These are phyloP conservation scores for Rhizopus microsporus DNA, from an alignment of 371 early-diverging fungal species.

Conservation along the genomic window DNA sequence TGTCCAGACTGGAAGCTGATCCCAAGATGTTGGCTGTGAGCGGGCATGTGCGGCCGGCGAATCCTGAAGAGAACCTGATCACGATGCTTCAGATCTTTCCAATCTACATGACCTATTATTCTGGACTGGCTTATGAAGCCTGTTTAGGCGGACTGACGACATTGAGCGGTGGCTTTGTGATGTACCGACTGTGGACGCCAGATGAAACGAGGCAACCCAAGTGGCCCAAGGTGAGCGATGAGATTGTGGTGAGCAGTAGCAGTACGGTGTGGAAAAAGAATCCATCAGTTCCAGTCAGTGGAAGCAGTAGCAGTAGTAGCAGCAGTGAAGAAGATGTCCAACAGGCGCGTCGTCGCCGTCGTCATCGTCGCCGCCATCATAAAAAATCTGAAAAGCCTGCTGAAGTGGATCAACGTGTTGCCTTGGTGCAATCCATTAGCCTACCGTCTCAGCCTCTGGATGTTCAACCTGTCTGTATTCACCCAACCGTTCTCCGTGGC, in stretches of 20 bases:
- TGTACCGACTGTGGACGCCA: constrained; percentile 48
- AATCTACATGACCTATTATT: constrained; percentile 36
- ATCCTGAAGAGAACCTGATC: constrained; percentile 46
- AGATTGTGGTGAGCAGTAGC: constrained; percentile 16
- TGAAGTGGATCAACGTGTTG: background rate
- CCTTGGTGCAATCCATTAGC: no score
- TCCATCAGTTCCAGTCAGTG: constrained; percentile 2
- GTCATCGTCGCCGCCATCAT: constrained; percentile 3
- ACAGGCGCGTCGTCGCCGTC: background rate
- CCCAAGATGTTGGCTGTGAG: constrained; percentile 42
- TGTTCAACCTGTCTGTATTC: constrained; percentile 39
- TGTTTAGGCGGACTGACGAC: constrained; percentile 44
- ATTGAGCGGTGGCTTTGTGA: constrained; percentile 46
- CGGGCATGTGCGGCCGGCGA: constrained; percentile 50
- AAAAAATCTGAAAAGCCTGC: constrained; percentile 3
- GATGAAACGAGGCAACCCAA: background rate
- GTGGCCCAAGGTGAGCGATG: constrained; percentile 41
- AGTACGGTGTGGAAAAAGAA: background rate
- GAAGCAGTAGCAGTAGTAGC: constrained; percentile 4
- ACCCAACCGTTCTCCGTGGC: constrained; percentile 48
- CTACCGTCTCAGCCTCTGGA: background rate
- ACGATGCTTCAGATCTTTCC: constrained; percentile 56
- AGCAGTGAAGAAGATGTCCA: constrained; percentile 13
- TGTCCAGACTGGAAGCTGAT: constrained; percentile 41
- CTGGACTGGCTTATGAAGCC: constrained; percentile 49